Percentiles rank a stretch among this genome's conserved stretches.
Conservation (phyloP, 2,329 filamentous ascomycete species). For the Cladophialophora chaetospira region DNA sequence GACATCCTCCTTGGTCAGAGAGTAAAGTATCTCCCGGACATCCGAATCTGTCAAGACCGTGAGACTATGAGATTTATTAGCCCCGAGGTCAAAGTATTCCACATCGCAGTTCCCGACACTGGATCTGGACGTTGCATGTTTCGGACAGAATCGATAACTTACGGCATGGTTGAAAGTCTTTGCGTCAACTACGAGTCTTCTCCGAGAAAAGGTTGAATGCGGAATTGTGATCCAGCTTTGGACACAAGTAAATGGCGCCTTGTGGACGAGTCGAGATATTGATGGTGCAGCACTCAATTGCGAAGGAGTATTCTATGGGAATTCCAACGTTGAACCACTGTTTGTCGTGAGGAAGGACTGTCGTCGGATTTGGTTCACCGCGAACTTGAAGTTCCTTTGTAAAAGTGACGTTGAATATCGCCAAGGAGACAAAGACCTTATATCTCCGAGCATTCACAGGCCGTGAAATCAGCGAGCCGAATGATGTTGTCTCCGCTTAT, state of each 20-base stretch:
- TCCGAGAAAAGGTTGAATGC: too few species aligned
- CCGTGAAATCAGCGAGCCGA: background rate
- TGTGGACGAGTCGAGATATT: too few species aligned
- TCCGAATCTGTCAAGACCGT: conserved; percentile 61
- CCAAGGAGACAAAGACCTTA: background rate
- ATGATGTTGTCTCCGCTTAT: too few species aligned
- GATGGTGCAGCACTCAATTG: too few species aligned
- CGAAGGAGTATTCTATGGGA: too few species aligned
- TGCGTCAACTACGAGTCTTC: too few species aligned
- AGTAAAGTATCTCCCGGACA: conserved; percentile 57
- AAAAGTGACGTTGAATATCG: background rate
- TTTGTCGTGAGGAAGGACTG: background rate
- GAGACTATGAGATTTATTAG: conserved; percentile 38
- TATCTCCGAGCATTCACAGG: background rate
- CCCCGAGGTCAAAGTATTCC: too few species aligned
- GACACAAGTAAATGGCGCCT: too few species aligned
- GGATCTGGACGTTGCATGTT: too few species aligned
- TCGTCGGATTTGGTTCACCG: background rate
- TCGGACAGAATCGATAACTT: background rate
- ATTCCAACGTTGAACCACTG: too few species aligned
- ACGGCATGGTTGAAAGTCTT: background rate
- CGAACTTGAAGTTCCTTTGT: background rate
- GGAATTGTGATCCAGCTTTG: too few species aligned
- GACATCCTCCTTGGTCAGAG: conserved; percentile 59
- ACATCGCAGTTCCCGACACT: too few species aligned